These are phyloP conservation scores for Berberis vulgaris DNA, from an alignment of 164 flowering plant species.

Conservation along the genomic window DNA sequence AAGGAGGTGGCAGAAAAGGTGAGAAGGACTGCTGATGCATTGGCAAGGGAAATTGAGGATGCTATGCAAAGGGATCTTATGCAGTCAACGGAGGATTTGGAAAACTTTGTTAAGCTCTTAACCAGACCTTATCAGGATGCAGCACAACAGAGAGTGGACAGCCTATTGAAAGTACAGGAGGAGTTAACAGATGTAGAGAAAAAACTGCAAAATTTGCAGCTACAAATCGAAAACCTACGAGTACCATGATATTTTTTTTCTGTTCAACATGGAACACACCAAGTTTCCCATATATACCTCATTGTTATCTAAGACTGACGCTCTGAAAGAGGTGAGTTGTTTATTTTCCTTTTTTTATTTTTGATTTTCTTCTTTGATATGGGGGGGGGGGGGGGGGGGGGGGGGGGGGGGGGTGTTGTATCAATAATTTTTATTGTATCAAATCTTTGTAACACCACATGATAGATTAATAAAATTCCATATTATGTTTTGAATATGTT, in stretches of 20 bases:
- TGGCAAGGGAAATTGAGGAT: slow-evolving; percentile 67
- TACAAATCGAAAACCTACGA: slow-evolving; percentile 56
- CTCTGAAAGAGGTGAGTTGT: too few relatives aligned
- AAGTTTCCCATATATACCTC: background rate
- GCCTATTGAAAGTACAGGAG: slow-evolving; percentile 29
- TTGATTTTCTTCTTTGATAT: too few relatives aligned
- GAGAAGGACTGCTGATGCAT: slow-evolving; percentile 51
- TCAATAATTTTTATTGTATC: too few relatives aligned
- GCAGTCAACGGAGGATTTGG: slow-evolving; percentile 29
- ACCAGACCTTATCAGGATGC: slow-evolving; percentile 52
- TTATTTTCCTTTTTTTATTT: too few relatives aligned
- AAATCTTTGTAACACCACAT: too few relatives aligned
- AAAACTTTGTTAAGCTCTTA: slow-evolving; percentile 31
- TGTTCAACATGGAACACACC: background rate
- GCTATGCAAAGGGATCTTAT: slow-evolving; percentile 74
- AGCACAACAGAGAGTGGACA: slow-evolving; percentile 40
- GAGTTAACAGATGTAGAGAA: slow-evolving; percentile 30
- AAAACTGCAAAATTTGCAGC: slow-evolving; percentile 30
- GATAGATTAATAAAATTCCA: too few relatives aligned
- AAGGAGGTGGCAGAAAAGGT: slow-evolving; percentile 55
- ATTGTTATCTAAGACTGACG: background rate
- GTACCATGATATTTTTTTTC: slow-evolving; percentile 22
- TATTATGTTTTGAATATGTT: too few relatives aligned
- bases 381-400: too few relatives aligned
- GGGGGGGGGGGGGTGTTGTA: too few relatives aligned